Conservation (phyloP, 2,329 filamentous ascomycete species). For the Plectosphaerella cucumerina region DNA sequence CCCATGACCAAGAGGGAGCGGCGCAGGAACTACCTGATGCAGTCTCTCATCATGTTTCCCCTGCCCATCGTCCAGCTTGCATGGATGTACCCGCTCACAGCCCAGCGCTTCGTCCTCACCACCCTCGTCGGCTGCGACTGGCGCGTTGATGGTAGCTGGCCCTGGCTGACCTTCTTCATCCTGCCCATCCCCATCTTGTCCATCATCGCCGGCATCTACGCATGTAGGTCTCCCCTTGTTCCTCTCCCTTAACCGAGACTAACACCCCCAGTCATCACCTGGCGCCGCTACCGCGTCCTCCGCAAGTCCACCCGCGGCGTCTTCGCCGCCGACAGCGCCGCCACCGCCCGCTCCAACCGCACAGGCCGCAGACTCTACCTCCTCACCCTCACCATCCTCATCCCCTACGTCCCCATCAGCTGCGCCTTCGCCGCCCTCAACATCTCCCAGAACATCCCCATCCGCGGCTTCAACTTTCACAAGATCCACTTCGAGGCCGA, state of each 20-base stretch:
- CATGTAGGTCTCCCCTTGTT: conserved; percentile 38
- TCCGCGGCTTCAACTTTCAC: conserved; percentile 34
- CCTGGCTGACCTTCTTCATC: conserved; percentile 44
- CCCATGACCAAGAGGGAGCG: conserved; percentile 35
- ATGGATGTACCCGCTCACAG: conserved; percentile 42
- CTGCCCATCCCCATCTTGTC: conserved; percentile 40
- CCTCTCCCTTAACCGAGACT: neutral
- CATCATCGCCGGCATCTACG: conserved; percentile 39
- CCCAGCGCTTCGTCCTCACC: conserved; percentile 44
- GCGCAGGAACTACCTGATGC: conserved; percentile 35
- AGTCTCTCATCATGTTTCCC: conserved; percentile 52
- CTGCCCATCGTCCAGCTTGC: conserved; percentile 44
- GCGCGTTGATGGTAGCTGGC: conserved; percentile 39
- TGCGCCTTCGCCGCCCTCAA: conserved; percentile 36
- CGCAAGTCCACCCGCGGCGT: conserved; percentile 34
- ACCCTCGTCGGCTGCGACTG: conserved; percentile 47
- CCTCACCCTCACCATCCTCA: conserved; percentile 48
- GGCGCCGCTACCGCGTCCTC: conserved; percentile 42
- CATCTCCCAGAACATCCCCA: conserved; percentile 23
- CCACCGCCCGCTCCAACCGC: conserved; percentile 38
- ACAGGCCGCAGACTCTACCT: conserved; percentile 50
- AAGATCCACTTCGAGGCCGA: conserved; percentile 32
- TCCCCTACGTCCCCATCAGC: conserved; percentile 47
- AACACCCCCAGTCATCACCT: conserved; percentile 37
- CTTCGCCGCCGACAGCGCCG: conserved; percentile 34